These are phyloP conservation scores for Ustilago sp. DNA, from an alignment of 1,284 basidiomycete genomes.

Conservation along the genomic window DNA sequence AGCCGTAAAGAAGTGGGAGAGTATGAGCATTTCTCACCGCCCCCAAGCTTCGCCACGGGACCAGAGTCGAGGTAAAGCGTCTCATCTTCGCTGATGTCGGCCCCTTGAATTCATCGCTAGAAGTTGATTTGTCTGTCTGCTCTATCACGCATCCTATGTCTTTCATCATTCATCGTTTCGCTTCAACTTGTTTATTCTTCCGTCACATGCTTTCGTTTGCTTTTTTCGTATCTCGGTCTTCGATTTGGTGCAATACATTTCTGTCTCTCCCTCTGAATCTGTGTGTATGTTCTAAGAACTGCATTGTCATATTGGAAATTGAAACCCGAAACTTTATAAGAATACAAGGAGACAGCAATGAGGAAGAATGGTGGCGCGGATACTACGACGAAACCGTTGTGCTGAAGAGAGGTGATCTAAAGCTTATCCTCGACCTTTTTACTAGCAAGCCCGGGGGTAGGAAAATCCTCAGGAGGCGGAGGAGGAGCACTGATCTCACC, in stretches of 20 bases:
- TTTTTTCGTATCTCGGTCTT: background rate
- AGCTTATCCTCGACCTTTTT: constrained; percentile 20
- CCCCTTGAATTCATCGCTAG: background rate
- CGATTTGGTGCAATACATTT: background rate
- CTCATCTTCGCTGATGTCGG: background rate
- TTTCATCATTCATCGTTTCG: background rate
- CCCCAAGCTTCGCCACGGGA: background rate
- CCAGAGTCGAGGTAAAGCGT: background rate
- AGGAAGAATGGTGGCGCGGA: constrained; percentile 13
- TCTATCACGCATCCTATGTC: background rate
- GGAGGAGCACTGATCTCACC: constrained; percentile 64
- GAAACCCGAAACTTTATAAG: constrained; percentile 6
- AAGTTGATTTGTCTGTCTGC: background rate
- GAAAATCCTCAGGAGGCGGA: constrained; percentile 60
- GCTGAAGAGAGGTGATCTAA: background rate
- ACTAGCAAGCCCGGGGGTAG: constrained; percentile 54
- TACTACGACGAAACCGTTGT: background rate
- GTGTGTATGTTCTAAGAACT: background rate
- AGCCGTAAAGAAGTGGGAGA: constrained; percentile 51
- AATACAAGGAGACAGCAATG: background rate
- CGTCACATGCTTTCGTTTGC: background rate
- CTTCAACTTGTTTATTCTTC: background rate
- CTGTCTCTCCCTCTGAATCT: background rate
- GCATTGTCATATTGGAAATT: background rate
- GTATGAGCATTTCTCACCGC: constrained; percentile 20